A percentile compares a stretch with the other conserved stretches of the same genome.
phyloP scores from a whole-genome alignment of 345 rosid genomes.

The Fremontodendron californicum region DNA sequence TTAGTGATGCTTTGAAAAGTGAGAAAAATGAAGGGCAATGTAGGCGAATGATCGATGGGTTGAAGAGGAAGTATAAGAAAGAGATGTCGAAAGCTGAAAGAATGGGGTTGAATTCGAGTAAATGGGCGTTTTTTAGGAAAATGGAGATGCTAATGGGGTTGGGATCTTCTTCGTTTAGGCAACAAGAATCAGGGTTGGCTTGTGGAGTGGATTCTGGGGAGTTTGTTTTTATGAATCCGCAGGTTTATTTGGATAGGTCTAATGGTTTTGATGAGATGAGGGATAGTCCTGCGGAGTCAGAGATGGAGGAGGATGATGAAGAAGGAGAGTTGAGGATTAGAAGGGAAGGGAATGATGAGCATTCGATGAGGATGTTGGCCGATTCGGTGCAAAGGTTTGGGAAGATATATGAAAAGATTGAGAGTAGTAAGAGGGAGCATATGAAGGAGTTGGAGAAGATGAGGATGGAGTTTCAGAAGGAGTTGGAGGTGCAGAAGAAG shows the following conservation, averaged over 20 bases:
- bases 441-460: constrained; percentile 85
- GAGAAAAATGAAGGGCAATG: no score
- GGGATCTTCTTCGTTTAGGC: no score
- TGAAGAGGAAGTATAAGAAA: no score
- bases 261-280: constrained; percentile 80
- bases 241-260: constrained; percentile 56
- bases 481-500: constrained; percentile 79
- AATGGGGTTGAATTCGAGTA: no score
- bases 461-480: constrained; percentile 84
- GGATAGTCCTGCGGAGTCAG: constrained; percentile 81
- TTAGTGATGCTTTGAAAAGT: no score
- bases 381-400: constrained; percentile 80
- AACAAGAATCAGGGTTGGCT: no score
- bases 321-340: constrained; percentile 56
- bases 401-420: constrained; percentile 84
- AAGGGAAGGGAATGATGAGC: constrained; percentile 45
- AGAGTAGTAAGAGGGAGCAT: constrained; percentile 69
- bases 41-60: no score
- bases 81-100: no score
- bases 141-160: no score
- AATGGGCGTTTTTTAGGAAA: no score
- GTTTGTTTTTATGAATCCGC: no score
- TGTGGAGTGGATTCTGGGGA: no score
- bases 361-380: constrained; percentile 67
- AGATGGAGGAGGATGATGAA: constrained; percentile 29